phyloP scores from a whole-genome alignment of 2,329 filamentous ascomycete genomes.

The Keithomyces neogunnii region DNA sequence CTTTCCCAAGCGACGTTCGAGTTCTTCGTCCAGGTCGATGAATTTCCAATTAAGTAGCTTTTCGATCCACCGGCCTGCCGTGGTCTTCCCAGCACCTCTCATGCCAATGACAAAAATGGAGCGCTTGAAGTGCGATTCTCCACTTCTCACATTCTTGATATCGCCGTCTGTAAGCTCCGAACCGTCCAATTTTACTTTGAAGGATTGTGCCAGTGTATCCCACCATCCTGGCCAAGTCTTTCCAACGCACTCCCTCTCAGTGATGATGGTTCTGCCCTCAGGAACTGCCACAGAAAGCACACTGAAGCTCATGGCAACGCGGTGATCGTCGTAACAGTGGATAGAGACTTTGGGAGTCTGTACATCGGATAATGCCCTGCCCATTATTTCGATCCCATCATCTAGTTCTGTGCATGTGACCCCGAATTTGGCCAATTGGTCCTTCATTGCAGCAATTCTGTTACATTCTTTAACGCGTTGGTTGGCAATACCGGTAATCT shows the following conservation, averaged over 20 bases:
- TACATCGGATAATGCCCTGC: constrained; percentile 39
- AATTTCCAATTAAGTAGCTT: constrained; percentile 67
- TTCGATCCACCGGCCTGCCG: constrained; percentile 78
- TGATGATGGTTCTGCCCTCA: constrained; percentile 58
- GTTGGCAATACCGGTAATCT: constrained; percentile 91
- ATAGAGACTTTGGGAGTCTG: constrained; percentile 56
- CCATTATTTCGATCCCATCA: constrained; percentile 77
- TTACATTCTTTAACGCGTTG: constrained; percentile 98
- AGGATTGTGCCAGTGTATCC: constrained; percentile 75
- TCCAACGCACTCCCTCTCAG: constrained; percentile 85
- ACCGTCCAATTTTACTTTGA: constrained; percentile 69
- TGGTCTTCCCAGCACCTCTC: constrained; percentile 95
- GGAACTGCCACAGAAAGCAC: constrained; percentile 71
- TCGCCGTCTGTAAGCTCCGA: constrained; percentile 42
- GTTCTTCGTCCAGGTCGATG: constrained; percentile 78
- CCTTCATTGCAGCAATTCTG: constrained; percentile 89
- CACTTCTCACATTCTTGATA: constrained; percentile 9
- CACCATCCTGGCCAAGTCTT: constrained; percentile 99
- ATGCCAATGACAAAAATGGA: constrained; percentile 96
- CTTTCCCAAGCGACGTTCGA: constrained; percentile 65
- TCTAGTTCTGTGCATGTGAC: constrained; percentile 80
- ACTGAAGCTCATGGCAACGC: constrained; percentile 97
- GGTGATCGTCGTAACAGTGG: constrained; percentile 94
- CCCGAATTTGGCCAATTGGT: constrained; percentile 88
- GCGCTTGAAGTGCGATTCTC: constrained; percentile 28